These are phyloP conservation scores for Lotmaria passim DNA, from an alignment of 208 protist genomes.

Conservation along the genomic window DNA sequence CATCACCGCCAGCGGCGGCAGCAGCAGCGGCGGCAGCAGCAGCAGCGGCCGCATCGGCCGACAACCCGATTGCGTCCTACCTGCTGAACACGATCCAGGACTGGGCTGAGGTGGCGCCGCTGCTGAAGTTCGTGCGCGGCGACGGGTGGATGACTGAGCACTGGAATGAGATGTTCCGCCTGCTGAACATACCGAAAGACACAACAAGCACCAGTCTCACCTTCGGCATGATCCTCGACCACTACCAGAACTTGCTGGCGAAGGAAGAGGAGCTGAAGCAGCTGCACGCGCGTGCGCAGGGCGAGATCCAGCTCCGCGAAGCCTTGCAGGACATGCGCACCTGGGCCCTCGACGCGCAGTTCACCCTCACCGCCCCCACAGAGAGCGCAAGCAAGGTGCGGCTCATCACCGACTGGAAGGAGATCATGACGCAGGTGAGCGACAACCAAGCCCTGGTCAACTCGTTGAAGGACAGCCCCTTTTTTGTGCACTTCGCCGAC, in stretches of 20 bases:
- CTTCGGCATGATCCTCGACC: slow-evolving; percentile 91
- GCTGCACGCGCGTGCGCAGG: slow-evolving; percentile 91
- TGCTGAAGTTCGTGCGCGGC: slow-evolving; percentile 93
- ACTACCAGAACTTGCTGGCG: slow-evolving; percentile 68
- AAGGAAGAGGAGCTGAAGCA: slow-evolving; percentile 92
- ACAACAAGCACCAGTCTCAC: slow-evolving; percentile 83
- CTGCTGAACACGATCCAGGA: slow-evolving; percentile 71
- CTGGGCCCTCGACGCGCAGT: slow-evolving; percentile 91
- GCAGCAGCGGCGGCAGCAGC: too few species aligned
- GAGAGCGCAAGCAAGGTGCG: slow-evolving; percentile 65
- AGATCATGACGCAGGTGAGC: slow-evolving; percentile 94
- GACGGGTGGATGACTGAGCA: slow-evolving; percentile 97
- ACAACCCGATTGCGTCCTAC: slow-evolving; percentile 67
- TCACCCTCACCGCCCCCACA: slow-evolving; percentile 83
- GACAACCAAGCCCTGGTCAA: slow-evolving; percentile 95
- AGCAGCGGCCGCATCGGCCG: background rate
- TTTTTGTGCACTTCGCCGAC: slow-evolving; percentile 94
- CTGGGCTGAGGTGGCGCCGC: slow-evolving; percentile 71
- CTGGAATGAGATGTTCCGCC: slow-evolving; percentile 94
- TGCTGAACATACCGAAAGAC: slow-evolving; percentile 83
- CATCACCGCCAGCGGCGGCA: too few species aligned
- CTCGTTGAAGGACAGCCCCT: slow-evolving; percentile 96
- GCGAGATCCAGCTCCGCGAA: slow-evolving; percentile 95
- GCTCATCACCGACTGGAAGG: slow-evolving; percentile 98
- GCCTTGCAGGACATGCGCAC: slow-evolving; percentile 94